These are phyloP conservation scores for Dactylorhiza incarnata DNA, from an alignment of 106 monocot genomes.

Conservation along the genomic window DNA sequence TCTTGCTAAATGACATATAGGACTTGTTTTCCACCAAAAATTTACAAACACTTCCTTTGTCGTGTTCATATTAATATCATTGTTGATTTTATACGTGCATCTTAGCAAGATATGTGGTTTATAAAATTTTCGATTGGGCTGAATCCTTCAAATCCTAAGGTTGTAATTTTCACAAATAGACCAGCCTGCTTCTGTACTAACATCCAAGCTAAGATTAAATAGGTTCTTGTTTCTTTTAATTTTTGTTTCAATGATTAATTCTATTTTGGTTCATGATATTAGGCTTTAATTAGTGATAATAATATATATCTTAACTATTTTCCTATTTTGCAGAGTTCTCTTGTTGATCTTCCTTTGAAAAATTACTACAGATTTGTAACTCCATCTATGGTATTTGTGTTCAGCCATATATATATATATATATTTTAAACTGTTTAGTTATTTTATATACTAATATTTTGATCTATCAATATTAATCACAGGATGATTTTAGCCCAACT, in stretches of 20 bases:
- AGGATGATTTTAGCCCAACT: conserved; percentile 85
- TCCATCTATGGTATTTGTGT: conserved; percentile 56
- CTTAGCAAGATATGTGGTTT: no score
- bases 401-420: background rate
- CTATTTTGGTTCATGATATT: background rate
- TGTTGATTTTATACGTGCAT: no score
- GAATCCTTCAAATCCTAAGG: background rate
- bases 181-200: background rate
- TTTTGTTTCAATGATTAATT: background rate
- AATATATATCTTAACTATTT: background rate
- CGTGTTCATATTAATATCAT: no score
- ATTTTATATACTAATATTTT: conserved; percentile 1
- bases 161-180: background rate
- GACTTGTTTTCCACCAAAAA: no score
- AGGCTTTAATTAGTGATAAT: background rate
- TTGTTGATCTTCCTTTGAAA: conserved; percentile 89
- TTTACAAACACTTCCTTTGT: no score
- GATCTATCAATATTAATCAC: conserved; percentile 12
- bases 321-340: conserved; percentile 80
- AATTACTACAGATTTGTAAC: conserved; percentile 94
- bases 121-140: no score
- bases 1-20: no score
- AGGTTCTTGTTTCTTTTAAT: background rate
- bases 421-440: background rate
- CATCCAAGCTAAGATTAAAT: background rate